phyloP scores from a whole-genome alignment of 2,329 filamentous ascomycete genomes.

The Aspergillus fumigatus region DNA sequence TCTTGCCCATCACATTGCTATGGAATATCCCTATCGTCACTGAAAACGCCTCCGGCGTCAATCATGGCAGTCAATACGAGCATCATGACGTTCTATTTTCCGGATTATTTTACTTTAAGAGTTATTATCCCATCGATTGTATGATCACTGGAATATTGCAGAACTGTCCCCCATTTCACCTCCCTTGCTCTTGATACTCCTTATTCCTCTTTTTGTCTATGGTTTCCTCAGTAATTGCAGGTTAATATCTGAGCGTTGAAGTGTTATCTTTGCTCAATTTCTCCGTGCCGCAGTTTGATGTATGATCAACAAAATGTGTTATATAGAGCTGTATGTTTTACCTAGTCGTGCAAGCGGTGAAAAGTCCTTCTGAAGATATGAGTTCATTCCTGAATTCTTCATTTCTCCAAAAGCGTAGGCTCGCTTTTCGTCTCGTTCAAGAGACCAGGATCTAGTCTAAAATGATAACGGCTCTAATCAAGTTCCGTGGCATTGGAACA shows the following conservation, averaged over 20 bases:
- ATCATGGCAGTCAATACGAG: not conserved
- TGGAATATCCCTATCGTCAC: not conserved
- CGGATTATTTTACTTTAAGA: not conserved
- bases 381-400: conserved; percentile 12
- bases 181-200: conserved; percentile 4
- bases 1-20: conserved; percentile 3
- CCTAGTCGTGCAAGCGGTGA: not conserved
- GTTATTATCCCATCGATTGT: not conserved
- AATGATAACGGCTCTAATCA: conserved; percentile 1
- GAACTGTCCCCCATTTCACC: not conserved
- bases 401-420: conserved; percentile 24
- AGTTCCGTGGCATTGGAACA: not conserved
- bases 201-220: conserved; percentile 6
- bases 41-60: not conserved
- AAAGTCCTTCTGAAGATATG: not conserved
- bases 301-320: conserved; percentile 11
- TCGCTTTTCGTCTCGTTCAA: conserved; percentile 8
- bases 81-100: not conserved
- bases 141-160: not conserved
- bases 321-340: conserved; percentile 15
- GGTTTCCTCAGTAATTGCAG: conserved; percentile 8
- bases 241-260: conserved; percentile 14
- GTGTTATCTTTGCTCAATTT: conserved; percentile 17
- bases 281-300: conserved; percentile 11
- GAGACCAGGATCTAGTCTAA: conserved; percentile 8